phyloP scores from a whole-genome alignment of 768 basidiomycete genomes.

The Leccinum olivaceopallidum region DNA sequence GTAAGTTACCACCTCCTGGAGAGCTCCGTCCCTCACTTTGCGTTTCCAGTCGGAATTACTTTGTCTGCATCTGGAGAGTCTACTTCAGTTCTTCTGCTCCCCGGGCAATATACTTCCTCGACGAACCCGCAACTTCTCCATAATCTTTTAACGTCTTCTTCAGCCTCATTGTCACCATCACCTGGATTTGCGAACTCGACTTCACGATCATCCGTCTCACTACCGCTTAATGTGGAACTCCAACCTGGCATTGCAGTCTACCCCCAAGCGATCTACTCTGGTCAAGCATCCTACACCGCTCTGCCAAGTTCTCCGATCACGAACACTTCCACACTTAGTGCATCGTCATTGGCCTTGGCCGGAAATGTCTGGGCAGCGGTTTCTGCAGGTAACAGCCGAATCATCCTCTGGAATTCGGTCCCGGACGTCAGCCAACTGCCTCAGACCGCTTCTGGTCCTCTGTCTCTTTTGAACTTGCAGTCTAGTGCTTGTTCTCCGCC shows the following conservation, averaged over 20 bases:
- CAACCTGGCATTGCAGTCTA: slow-evolving; percentile 70
- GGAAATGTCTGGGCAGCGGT: slow-evolving; percentile 70
- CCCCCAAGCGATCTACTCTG: slow-evolving; percentile 60
- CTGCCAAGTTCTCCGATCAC: slow-evolving; percentile 51
- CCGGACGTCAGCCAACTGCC: slow-evolving; percentile 76
- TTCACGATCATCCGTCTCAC: slow-evolving; percentile 42
- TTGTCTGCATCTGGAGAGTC: slow-evolving; percentile 56
- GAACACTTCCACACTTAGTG: slow-evolving; percentile 50
- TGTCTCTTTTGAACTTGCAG: slow-evolving; percentile 70
- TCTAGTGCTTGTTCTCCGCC: slow-evolving; percentile 74
- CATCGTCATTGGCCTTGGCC: slow-evolving; percentile 67
- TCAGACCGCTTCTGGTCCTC: slow-evolving; percentile 41
- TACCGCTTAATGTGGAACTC: slow-evolving; percentile 69
- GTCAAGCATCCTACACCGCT: slow-evolving; percentile 56
- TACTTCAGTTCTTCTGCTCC: slow-evolving; percentile 62
- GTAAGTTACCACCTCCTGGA: slow-evolving; percentile 40
- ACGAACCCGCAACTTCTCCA: slow-evolving; percentile 76
- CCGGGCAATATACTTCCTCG: slow-evolving; percentile 71
- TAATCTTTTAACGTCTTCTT: slow-evolving; percentile 62
- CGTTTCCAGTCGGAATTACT: slow-evolving; percentile 62
- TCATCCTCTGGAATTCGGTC: slow-evolving; percentile 78
- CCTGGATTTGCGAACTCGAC: slow-evolving; percentile 64
- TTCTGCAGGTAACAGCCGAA: slow-evolving; percentile 51
- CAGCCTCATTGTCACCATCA: slow-evolving; percentile 56
- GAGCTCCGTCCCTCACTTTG: slow-evolving; percentile 15